phyloP scores from a whole-genome alignment of 768 basidiomycete genomes.

The Erythrobasidium yunnanense region DNA sequence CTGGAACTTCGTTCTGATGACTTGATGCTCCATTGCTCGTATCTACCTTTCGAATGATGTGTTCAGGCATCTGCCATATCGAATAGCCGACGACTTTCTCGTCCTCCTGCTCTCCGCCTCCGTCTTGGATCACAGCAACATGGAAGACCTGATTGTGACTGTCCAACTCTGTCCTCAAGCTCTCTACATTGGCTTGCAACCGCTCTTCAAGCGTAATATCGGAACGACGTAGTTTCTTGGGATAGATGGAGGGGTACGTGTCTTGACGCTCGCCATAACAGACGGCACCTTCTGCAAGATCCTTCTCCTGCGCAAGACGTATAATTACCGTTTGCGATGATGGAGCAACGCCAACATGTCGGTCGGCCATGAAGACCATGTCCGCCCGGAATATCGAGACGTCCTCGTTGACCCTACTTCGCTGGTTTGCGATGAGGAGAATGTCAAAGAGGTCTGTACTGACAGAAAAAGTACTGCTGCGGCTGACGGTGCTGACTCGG shows the following conservation, averaged over 20 bases:
- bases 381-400: too few species aligned
- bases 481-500: too few species aligned
- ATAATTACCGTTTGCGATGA: too few species aligned
- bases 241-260: slow-evolving; percentile 17
- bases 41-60: background rate
- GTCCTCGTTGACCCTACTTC: too few species aligned
- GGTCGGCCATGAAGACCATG: too few species aligned
- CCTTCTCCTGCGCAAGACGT: background rate
- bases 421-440: too few species aligned
- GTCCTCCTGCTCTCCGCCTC: background rate
- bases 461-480: too few species aligned
- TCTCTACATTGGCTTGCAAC: background rate
- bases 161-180: background rate
- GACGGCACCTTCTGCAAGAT: background rate
- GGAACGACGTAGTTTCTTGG: background rate
- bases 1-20: too few species aligned
- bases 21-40: too few species aligned
- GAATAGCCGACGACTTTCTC: slow-evolving; percentile 2
- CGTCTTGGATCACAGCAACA: background rate
- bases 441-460: too few species aligned
- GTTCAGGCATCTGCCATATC: slow-evolving; percentile 7
- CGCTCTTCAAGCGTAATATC: background rate
- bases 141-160: background rate
- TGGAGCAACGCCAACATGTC: too few species aligned
- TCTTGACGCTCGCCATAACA: slow-evolving; percentile 13